These are phyloP conservation scores for Candida yuanshanica DNA, from an alignment of 805 yeast genomes.

Conservation along the genomic window DNA sequence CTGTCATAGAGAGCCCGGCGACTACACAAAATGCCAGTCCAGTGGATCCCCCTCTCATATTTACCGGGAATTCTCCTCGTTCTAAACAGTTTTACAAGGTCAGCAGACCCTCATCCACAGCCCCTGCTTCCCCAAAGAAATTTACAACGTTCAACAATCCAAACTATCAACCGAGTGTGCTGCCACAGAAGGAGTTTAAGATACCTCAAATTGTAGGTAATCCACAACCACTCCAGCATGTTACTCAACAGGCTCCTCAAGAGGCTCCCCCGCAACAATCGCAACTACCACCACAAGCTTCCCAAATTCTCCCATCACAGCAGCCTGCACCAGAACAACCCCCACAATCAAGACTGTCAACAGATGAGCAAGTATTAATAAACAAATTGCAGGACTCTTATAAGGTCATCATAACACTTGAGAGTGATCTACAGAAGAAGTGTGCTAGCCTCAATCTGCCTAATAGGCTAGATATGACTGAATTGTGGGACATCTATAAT, in stretches of 20 bases:
- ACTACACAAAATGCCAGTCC: not conserved
- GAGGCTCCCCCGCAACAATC: slow-evolving; percentile 1
- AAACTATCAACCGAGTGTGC: not conserved
- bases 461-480: slow-evolving; percentile 52
- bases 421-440: slow-evolving; percentile 63
- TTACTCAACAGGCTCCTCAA: slow-evolving; percentile 3
- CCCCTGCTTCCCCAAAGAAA: not conserved
- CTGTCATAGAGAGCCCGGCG: slow-evolving; percentile 10
- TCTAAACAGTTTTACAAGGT: slow-evolving; percentile 1
- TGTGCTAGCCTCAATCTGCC: slow-evolving; percentile 55
- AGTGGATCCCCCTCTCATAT: not conserved
- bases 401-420: slow-evolving; percentile 60
- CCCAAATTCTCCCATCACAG: not conserved
- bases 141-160: slow-evolving; percentile 3
- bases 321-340: slow-evolving; percentile 1
- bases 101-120: not conserved
- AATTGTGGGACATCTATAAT: slow-evolving; percentile 67
- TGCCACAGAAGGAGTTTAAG: not conserved
- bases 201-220: not conserved
- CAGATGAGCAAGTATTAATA: slow-evolving; percentile 62
- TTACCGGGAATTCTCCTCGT: not conserved
- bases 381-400: slow-evolving; percentile 71
- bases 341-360: slow-evolving; percentile 27
- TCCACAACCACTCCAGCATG: slow-evolving; percentile 8
- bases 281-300: slow-evolving; percentile 5